Evolutionary conservation across 1,139 yeast genomes (phyloP).

Genomic region (Yamadazyma songkhlaensis): DNA sequence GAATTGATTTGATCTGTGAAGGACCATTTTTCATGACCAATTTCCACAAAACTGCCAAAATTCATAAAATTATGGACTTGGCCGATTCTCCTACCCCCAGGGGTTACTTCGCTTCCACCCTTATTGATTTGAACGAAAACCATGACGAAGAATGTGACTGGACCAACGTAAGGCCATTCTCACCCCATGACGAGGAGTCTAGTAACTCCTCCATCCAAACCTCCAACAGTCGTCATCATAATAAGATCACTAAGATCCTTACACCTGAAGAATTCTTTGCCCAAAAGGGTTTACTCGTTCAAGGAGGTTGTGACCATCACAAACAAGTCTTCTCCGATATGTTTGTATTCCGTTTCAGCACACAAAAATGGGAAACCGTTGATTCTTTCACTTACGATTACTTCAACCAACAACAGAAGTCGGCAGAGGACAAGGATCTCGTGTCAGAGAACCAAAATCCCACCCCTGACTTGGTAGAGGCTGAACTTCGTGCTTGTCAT

Average conservation of each 20-base stretch:
- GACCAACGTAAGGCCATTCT: conserved; percentile 12
- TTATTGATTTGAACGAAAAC: conserved; percentile 23
- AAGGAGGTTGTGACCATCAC: conserved; percentile 41
- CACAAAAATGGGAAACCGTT: conserved; percentile 34
- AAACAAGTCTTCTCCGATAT: conserved; percentile 32
- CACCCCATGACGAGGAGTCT: conserved; percentile 15
- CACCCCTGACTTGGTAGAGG: conserved; percentile 33
- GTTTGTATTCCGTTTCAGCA: conserved; percentile 30
- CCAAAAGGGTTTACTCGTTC: conserved; percentile 33
- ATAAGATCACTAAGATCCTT: conserved; percentile 6
- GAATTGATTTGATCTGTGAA: conserved; percentile 31
- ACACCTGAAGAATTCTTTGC: conserved; percentile 22
- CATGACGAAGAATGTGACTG: conserved; percentile 23
- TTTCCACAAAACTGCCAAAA: conserved; percentile 8
- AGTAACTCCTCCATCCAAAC: conserved; percentile 20
- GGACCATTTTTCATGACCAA: conserved; percentile 14
- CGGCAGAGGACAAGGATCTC: conserved; percentile 15
- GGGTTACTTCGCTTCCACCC: conserved; percentile 39
- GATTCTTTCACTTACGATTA: conserved; percentile 38
- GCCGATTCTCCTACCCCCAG: conserved; percentile 30
- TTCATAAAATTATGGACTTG: conserved; percentile 8
- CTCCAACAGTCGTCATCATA: conserved; percentile 11
- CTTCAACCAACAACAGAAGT: conserved; percentile 25
- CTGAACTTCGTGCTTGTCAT: conserved; percentile 44
- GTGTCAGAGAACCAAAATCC: conserved; percentile 23